Base-by-base conservation (phyloP, 108 stramenopile species). In the Pelagomonas calceolata region DNA sequence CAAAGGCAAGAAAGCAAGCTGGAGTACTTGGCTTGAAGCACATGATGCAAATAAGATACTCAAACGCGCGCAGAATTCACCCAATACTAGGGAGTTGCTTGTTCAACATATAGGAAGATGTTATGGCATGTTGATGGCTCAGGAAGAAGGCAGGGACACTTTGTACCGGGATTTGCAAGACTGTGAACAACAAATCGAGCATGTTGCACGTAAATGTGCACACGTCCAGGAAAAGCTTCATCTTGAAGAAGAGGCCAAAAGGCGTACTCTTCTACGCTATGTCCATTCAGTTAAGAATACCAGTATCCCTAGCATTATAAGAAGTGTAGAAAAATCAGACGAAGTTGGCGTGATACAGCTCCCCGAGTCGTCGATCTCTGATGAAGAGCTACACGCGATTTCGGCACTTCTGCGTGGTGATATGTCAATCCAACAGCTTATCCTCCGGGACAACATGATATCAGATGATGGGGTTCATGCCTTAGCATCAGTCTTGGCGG, bases 231-330 rank as follows among this genome's bases (percentile, higher is more conserved):
- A 71, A 35, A 64, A 75, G 67, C 75, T 92, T 35, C 79, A 72
- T 32, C 63, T 68, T 26, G 90, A 91, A 70, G 91, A 92, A 77
- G 91, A 92, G 63, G 90, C 91, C 26, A 90, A 91, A 84, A 79
- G 90, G 15, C 78, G 89, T 3, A 89, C 88, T 37, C 80, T 92
- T 30, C 74, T 90, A 29, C 78, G 89, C 46, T 92, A 92, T 73
- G 83, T 92, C 12, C 88, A 89, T 37, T 87, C 89, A 32, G 89
- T 91, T 26, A 90, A 89, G 72, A 85, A 86, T 0, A 81, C 86
- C 18, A 87, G 80, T 36, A 80, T 76, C 26, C 65, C 43, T 37
- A 70, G 80, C 63, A 82, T 80, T 10, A 85, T 85, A 60, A 69
- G 81, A 10, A 12, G 12, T 10, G 39, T 33, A 36, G 65, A 32